A percentile compares a stretch with the other conserved stretches of the same genome.
Conservation (phyloP, 371 early-diverging fungal genomes). For the Mucor piriformis region DNA sequence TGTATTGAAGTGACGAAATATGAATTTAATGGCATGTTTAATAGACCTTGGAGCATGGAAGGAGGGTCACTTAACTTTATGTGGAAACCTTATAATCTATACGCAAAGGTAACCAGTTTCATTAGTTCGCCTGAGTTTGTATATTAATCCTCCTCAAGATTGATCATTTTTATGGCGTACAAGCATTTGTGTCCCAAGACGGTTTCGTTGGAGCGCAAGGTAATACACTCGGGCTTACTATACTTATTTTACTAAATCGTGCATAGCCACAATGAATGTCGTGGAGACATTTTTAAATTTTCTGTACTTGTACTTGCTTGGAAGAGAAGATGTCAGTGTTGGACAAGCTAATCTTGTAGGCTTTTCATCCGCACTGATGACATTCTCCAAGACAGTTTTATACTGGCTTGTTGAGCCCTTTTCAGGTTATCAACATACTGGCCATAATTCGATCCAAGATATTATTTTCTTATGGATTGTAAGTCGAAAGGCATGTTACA, state of each 20-base stretch:
- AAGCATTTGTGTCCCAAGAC: constrained; percentile 30
- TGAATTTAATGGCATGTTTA: neutral
- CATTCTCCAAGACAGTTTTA: constrained; percentile 36
- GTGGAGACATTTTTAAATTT: constrained; percentile 36
- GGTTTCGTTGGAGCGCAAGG: constrained; percentile 53
- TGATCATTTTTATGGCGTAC: constrained; percentile 41
- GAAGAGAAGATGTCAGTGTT: constrained; percentile 2
- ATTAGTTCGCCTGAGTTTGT: constrained; percentile 4
- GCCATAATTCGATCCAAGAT: constrained; percentile 28
- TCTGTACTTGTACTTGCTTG: constrained; percentile 24
- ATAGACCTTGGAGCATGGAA: constrained; percentile 44
- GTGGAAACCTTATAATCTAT: constrained; percentile 43
- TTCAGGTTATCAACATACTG: constrained; percentile 36
- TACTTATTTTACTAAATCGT: neutral
- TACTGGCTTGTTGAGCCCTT: constrained; percentile 41
- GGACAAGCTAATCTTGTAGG: constrained; percentile 36
- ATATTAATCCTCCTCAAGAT: constrained; percentile 23
- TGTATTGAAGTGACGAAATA: no score
- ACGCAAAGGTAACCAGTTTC: constrained; percentile 29
- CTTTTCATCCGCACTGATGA: constrained; percentile 36
- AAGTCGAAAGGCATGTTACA: constrained; percentile 3
- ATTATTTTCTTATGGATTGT: constrained; percentile 39
- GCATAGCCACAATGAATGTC: constrained; percentile 37
- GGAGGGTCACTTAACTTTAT: constrained; percentile 37
- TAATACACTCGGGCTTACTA: neutral